These are phyloP conservation scores for Malassezia psittaci DNA, from an alignment of 1,284 basidiomycete genomes.

Conservation along the genomic window DNA sequence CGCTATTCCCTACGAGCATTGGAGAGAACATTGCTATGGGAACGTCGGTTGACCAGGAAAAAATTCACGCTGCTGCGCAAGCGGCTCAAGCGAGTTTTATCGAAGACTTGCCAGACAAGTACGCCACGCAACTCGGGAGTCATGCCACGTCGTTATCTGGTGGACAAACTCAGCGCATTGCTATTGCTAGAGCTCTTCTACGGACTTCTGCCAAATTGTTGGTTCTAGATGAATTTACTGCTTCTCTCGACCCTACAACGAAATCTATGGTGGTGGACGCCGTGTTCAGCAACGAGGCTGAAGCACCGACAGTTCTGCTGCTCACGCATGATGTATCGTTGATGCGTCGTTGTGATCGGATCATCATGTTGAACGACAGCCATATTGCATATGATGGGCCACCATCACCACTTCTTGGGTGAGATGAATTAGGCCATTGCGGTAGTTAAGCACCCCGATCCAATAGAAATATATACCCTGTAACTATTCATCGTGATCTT, in stretches of 20 bases:
- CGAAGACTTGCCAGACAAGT: constrained; percentile 64
- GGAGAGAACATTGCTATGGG: constrained; percentile 37
- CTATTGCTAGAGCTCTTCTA: constrained; percentile 82
- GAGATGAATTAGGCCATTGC: neutral
- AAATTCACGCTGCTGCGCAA: constrained; percentile 61
- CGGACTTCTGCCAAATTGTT: constrained; percentile 60
- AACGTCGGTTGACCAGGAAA: constrained; percentile 38
- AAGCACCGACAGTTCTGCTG: constrained; percentile 69
- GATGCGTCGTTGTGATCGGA: constrained; percentile 83
- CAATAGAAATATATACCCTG: too few species aligned
- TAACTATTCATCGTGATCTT: too few species aligned
- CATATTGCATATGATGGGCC: constrained; percentile 53
- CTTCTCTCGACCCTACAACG: constrained; percentile 60
- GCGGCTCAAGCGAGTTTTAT: constrained; percentile 80
- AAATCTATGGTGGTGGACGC: constrained; percentile 52
- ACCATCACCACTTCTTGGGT: neutral
- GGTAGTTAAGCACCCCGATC: neutral
- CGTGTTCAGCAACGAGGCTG: neutral
- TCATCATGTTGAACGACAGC: constrained; percentile 71
- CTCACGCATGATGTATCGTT: constrained; percentile 84
- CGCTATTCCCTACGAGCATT: constrained; percentile 33
- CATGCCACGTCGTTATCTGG: constrained; percentile 79
- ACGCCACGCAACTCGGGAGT: constrained; percentile 77
- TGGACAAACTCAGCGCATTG: constrained; percentile 83
- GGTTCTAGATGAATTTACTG: constrained; percentile 88